phyloP scores from a whole-genome alignment of 192 early-diverging fungal genomes.

The Thamnidium elegans region DNA sequence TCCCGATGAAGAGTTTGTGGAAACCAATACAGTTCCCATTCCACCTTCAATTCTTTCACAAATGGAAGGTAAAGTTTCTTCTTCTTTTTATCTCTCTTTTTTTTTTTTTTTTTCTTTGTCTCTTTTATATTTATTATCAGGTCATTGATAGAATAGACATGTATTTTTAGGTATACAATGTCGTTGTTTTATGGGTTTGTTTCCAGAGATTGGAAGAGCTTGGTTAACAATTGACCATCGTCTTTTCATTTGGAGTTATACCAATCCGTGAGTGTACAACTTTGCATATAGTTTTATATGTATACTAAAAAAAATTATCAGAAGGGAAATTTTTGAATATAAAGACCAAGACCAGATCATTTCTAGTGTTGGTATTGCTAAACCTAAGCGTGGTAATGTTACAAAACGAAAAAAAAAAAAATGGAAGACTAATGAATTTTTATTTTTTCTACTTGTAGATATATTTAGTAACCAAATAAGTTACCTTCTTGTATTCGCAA shows the following conservation, averaged over 20 bases:
- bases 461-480: conserved; percentile 83
- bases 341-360: conserved; percentile 90
- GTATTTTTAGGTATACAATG: background rate
- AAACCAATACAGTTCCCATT: background rate
- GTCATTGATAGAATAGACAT: too few relatives aligned
- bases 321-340: conserved; percentile 41
- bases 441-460: background rate
- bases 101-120: too few relatives aligned
- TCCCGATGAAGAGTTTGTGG: background rate
- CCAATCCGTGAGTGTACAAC: conserved; percentile 51
- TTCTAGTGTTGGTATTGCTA: conserved; percentile 77
- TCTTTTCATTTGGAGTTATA: conserved; percentile 92
- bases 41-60: background rate
- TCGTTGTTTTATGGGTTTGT: conserved; percentile 81
- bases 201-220: conserved; percentile 86
- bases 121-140: too few relatives aligned
- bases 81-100: too few relatives aligned
- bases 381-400: conserved; percentile 46
- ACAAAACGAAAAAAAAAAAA: background rate
- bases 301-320: background rate
- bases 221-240: conserved; percentile 94
- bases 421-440: background rate
- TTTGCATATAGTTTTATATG: too few relatives aligned
- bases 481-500: conserved; percentile 84
- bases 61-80: background rate